Percentiles rank a stretch among this genome's conserved stretches.
Evolutionary conservation across 148 eudicot genomes (phyloP).

Genomic region (Talinum fruticosum): DNA sequence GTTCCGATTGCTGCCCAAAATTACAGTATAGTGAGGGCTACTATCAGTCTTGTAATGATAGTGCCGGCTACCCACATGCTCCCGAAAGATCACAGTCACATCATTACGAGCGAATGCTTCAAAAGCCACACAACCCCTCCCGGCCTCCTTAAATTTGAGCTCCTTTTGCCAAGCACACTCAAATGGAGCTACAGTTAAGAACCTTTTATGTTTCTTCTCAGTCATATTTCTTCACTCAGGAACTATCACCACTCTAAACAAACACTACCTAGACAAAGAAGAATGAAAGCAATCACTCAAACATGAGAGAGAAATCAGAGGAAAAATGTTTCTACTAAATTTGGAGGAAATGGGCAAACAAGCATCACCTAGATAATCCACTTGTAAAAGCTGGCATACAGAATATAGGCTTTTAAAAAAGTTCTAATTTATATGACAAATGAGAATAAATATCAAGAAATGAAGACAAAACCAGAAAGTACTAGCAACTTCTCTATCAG

Average conservation of each 20-base stretch:
- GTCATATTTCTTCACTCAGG: conserved; percentile 31
- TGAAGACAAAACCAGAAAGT: conserved; percentile 30
- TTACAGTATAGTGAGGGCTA: conserved; percentile 90
- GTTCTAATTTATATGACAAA: conserved; percentile 16
- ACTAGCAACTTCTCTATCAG: conserved; percentile 25
- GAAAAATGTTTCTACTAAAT: neutral
- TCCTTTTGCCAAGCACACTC: conserved; percentile 93
- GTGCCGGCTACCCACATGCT: conserved; percentile 84
- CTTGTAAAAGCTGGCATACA: conserved; percentile 9
- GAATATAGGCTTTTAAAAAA: neutral
- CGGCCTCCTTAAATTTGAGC: conserved; percentile 81
- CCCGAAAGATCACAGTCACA: conserved; percentile 86
- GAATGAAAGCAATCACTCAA: conserved; percentile 15
- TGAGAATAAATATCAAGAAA: conserved; percentile 17
- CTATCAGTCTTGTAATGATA: conserved; percentile 91
- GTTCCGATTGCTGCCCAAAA: conserved; percentile 89
- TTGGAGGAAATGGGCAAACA: neutral
- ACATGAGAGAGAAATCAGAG: neutral
- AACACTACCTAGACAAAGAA: conserved; percentile 4
- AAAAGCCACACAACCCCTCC: conserved; percentile 88
- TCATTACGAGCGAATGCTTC: conserved; percentile 93
- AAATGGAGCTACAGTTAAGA: conserved; percentile 90
- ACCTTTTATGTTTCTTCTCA: conserved; percentile 62
- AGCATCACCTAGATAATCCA: neutral
- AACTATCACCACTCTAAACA: neutral